These are phyloP conservation scores for Phytophthora sojae DNA, from an alignment of 352 stramenopile genomes.

Conservation along the genomic window DNA sequence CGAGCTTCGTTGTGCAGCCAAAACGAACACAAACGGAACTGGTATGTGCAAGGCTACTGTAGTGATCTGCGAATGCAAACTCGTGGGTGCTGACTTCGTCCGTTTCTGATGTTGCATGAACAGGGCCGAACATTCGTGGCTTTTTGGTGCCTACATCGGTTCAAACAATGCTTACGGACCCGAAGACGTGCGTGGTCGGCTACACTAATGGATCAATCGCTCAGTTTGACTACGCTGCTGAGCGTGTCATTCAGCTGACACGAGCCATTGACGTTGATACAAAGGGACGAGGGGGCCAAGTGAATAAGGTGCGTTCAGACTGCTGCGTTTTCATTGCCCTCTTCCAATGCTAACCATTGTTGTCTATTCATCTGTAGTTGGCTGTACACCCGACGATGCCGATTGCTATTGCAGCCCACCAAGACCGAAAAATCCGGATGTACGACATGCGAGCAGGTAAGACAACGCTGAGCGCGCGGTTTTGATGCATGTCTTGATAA, in stretches of 20 bases:
- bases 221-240: conserved; percentile 81
- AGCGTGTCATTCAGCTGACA: conserved; percentile 80
- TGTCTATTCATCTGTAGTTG: conserved; percentile 33
- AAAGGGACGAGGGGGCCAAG: conserved; percentile 67
- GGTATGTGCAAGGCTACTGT: conserved; percentile 38
- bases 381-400: conserved; percentile 86
- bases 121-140: conserved; percentile 57
- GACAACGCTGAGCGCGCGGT: too few species aligned
- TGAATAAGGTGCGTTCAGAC: conserved; percentile 68
- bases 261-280: conserved; percentile 74
- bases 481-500: too few species aligned
- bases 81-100: conserved; percentile 1
- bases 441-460: conserved; percentile 83
- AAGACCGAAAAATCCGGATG: conserved; percentile 86
- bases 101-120: not conserved
- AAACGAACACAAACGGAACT: conserved; percentile 58
- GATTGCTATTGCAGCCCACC: conserved; percentile 80
- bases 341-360: not conserved
- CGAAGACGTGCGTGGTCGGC: conserved; percentile 82
- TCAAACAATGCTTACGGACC: conserved; percentile 72
- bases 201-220: conserved; percentile 78
- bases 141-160: conserved; percentile 79
- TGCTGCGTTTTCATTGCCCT: not conserved
- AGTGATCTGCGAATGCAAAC: not conserved
- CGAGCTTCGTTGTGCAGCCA: conserved; percentile 68